Conservation (phyloP, 768 basidiomycete species). For the Megacollybia marginata region DNA sequence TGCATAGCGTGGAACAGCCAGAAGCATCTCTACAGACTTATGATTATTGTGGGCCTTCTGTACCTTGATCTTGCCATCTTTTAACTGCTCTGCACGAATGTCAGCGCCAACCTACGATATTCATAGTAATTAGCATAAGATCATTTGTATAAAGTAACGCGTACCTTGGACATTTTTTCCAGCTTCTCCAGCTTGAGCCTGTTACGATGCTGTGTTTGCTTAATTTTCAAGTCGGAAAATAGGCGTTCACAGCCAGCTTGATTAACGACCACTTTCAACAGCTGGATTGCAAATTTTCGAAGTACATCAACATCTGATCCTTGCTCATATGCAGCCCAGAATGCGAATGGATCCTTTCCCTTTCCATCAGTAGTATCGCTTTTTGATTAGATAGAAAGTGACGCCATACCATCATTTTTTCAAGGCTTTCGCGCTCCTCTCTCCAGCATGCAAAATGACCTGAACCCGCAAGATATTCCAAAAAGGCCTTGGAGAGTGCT, state of each 20-base stretch:
- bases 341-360: background rate
- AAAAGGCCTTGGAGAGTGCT: conserved; percentile 13
- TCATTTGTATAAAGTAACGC: too few species aligned
- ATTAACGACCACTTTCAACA: background rate
- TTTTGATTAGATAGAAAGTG: background rate
- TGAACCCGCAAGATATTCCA: conserved; percentile 9
- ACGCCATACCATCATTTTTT: background rate
- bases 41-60: too few species aligned
- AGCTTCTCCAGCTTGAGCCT: background rate
- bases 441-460: conserved; percentile 14
- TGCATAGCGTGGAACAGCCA: too few species aligned
- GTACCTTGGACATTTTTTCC: conserved; percentile 2
- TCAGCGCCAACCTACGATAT: conserved; percentile 1
- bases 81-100: background rate
- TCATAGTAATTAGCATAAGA: too few species aligned
- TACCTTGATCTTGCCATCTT: background rate
- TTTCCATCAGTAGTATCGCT: background rate
- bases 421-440: conserved; percentile 9
- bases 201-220: conserved; percentile 1
- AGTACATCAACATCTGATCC: background rate
- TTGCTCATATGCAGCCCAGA: background rate
- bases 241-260: conserved; percentile 1
- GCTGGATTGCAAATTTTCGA: background rate
- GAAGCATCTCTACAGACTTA: too few species aligned
- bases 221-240: background rate